These are phyloP conservation scores for Beauveria asiatica DNA, from an alignment of 2,329 filamentous ascomycete genomes.

Conservation along the genomic window DNA sequence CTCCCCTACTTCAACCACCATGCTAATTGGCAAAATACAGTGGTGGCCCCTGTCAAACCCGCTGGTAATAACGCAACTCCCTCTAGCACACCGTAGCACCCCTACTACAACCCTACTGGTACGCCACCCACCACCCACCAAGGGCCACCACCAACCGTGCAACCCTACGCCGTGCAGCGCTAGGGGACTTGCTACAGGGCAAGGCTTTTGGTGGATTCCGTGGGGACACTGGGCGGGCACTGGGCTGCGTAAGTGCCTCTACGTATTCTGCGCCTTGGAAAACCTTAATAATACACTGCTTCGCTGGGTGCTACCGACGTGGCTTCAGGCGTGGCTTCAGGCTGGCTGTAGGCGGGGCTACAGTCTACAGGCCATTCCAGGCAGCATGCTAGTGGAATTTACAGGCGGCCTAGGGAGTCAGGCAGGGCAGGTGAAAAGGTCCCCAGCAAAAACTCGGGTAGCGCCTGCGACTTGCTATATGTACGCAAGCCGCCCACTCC, in stretches of 20 bases:
- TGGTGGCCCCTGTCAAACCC: too few relatives aligned
- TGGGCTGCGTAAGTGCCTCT: slow-evolving; percentile 8
- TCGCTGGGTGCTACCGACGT: neutral
- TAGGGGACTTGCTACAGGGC: neutral
- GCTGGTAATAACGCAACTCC: too few relatives aligned
- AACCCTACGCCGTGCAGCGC: neutral
- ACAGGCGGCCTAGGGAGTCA: neutral
- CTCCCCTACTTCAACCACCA: too few relatives aligned
- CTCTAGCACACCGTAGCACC: too few relatives aligned
- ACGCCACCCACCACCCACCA: neutral
- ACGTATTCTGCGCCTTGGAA: neutral
- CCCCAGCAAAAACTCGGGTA: neutral
- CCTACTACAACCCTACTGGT: neutral
- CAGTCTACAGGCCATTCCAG: neutral
- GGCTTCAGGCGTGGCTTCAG: too few relatives aligned
- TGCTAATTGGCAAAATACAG: too few relatives aligned
- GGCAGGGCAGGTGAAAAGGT: neutral
- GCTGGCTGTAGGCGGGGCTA: neutral
- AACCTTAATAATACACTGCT: neutral
- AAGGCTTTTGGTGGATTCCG: neutral
- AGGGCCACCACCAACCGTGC: neutral
- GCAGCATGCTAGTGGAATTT: too few relatives aligned
- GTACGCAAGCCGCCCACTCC: neutral
- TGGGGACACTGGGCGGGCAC: neutral
- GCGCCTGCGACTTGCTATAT: neutral